Conservation (phyloP, 345 rosid species). For the Ceriops decandra region DNA sequence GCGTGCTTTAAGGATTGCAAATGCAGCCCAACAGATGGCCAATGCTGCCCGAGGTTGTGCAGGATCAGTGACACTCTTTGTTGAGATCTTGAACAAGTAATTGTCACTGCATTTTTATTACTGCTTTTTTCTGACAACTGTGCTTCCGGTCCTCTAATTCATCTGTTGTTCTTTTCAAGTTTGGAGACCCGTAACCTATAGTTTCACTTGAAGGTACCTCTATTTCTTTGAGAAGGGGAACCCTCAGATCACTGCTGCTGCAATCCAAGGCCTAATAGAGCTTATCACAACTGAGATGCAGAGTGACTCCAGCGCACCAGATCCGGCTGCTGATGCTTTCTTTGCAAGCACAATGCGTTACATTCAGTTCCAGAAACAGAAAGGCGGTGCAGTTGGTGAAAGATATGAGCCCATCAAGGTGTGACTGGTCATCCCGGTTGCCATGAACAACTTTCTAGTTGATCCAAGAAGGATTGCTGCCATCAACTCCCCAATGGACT, state of each 20-base stretch:
- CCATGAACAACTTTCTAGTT: too few relatives aligned
- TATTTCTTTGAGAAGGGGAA: slow-evolving; percentile 92
- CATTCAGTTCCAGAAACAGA: slow-evolving; percentile 83
- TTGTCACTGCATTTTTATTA: neutral
- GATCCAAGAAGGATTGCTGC: too few relatives aligned
- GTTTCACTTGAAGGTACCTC: slow-evolving; percentile 53
- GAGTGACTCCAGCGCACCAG: slow-evolving; percentile 57
- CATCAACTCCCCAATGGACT: too few relatives aligned
- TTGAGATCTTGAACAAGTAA: slow-evolving; percentile 97
- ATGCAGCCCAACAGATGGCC: slow-evolving; percentile 90
- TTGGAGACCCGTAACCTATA: neutral
- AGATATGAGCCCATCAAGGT: slow-evolving; percentile 64
- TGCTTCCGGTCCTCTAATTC: neutral
- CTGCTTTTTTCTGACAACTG: neutral
- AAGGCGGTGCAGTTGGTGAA: slow-evolving; percentile 84
- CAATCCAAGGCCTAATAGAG: slow-evolving; percentile 78
- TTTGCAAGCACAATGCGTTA: slow-evolving; percentile 2
- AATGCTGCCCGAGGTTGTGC: slow-evolving; percentile 70
- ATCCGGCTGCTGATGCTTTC: slow-evolving; percentile 62
- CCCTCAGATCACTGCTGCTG: slow-evolving; percentile 61
- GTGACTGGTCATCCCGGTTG: slow-evolving; percentile 17
- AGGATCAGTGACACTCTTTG: slow-evolving; percentile 73
- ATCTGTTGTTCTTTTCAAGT: slow-evolving; percentile 1
- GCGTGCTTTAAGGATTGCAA: slow-evolving; percentile 92
- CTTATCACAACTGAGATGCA: slow-evolving; percentile 71